phyloP scores from a whole-genome alignment of 139 green algal genomes.

The Nannochloris sp. region DNA sequence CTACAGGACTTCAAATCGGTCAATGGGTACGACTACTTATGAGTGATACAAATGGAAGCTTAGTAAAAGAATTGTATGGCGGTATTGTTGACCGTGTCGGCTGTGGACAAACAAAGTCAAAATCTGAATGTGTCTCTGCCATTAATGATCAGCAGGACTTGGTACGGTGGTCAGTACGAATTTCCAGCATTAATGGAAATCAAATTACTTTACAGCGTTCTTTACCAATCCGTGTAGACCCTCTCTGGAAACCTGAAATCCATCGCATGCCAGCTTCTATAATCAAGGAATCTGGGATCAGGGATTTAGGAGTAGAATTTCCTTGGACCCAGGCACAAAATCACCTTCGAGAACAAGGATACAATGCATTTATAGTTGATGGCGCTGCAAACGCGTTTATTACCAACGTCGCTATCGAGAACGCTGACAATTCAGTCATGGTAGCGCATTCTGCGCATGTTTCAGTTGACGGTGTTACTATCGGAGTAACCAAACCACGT shows the following conservation, averaged over 20 bases:
- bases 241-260: neutral
- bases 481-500: neutral
- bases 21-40: slow-evolving; percentile 5
- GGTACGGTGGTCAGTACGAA: neutral
- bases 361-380: slow-evolving; percentile 4
- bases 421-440: neutral
- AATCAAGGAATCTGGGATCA: neutral
- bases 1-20: neutral
- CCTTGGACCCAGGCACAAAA: neutral
- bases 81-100: neutral
- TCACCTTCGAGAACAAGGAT: neutral
- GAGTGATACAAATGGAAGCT: neutral
- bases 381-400: slow-evolving; percentile 4
- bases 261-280: neutral
- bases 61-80: neutral
- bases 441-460: neutral
- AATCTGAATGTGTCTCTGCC: neutral
- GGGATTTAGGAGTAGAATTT: slow-evolving; percentile 5
- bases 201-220: neutral
- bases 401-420: neutral
- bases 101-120: neutral
- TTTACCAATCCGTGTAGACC: neutral
- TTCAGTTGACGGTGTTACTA: neutral
- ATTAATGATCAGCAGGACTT: slow-evolving; percentile 2
- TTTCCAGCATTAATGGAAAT: neutral